Percentiles rank a stretch among this genome's conserved stretches.
Conservation (phyloP, 2,329 filamentous ascomycete species). For the Cercospora sesami region DNA sequence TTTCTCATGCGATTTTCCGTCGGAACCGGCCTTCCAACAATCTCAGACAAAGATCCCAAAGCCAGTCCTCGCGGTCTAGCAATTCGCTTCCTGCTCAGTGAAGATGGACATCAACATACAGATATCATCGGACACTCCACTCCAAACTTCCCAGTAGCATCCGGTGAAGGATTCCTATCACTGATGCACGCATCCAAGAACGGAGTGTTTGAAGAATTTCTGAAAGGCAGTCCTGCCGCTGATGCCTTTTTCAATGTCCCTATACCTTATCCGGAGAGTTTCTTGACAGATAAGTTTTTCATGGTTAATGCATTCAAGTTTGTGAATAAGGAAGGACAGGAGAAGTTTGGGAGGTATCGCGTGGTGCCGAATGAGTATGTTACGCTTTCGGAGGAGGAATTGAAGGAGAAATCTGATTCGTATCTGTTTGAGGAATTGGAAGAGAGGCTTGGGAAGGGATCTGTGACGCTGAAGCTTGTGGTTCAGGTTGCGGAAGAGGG, state of each 20-base stretch:
- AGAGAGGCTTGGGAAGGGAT: conserved; percentile 39
- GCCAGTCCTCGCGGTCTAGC: conserved; percentile 47
- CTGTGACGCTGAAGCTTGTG: conserved; percentile 50
- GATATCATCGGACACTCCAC: conserved; percentile 58
- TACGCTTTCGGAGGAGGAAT: conserved; percentile 43
- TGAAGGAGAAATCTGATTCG: conserved; percentile 42
- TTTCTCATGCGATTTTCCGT: conserved; percentile 34
- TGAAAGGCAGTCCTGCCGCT: conserved; percentile 51
- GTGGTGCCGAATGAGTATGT: conserved; percentile 48
- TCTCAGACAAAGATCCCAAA: conserved; percentile 32
- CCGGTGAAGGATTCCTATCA: conserved; percentile 55
- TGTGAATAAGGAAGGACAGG: conserved; percentile 43
- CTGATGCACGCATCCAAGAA: conserved; percentile 49
- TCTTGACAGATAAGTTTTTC: conserved; percentile 52
- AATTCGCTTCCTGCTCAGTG: conserved; percentile 50
- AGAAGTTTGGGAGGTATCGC: conserved; percentile 52
- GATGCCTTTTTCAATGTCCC: conserved; percentile 51
- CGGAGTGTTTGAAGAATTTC: conserved; percentile 45
- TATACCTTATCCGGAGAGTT: conserved; percentile 54
- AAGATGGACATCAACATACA: conserved; percentile 51
- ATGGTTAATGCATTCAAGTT: conserved; percentile 55
- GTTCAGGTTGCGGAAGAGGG: conserved; percentile 54
- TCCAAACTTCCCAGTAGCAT: conserved; percentile 54
- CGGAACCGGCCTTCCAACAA: conserved; percentile 32
- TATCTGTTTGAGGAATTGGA: conserved; percentile 55